These are phyloP conservation scores for Corylus avellana DNA, from an alignment of 306 rosid species.

Conservation along the genomic window DNA sequence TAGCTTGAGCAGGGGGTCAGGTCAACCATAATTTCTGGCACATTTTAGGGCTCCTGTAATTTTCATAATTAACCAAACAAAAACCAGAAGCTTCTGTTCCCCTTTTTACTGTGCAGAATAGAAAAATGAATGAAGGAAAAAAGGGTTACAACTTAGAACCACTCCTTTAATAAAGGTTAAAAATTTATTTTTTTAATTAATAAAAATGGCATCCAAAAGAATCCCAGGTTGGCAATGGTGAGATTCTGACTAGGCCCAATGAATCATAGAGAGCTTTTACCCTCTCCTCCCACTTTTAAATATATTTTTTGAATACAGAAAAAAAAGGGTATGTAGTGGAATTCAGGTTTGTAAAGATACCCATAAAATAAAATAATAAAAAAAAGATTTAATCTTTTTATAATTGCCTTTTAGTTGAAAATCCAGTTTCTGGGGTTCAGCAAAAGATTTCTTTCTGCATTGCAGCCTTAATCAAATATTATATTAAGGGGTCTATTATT, in stretches of 20 bases:
- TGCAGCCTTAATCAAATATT: constrained; percentile 39
- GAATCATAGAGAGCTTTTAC: constrained; percentile 61
- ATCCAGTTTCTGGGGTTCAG: constrained; percentile 57
- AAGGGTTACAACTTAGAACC: constrained; percentile 51
- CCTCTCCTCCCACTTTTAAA: constrained; percentile 55
- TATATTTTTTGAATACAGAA: constrained; percentile 33
- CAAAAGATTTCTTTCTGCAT: constrained; percentile 48
- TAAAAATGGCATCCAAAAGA: constrained; percentile 48
- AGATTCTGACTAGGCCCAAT: constrained; percentile 93
- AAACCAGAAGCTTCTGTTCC: constrained; percentile 48
- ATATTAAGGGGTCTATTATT: constrained; percentile 57
- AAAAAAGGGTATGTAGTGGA: constrained; percentile 63
- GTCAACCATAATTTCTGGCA: constrained; percentile 68
- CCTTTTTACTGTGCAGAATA: constrained; percentile 36
- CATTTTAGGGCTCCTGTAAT: constrained; percentile 42
- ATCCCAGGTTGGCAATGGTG: constrained; percentile 88
- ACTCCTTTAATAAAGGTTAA: constrained; percentile 20
- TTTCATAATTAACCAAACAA: constrained; percentile 53
- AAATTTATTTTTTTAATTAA: background rate
- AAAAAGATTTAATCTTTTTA: constrained; percentile 31
- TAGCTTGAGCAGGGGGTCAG: constrained; percentile 29
- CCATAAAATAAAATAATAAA: constrained; percentile 21
- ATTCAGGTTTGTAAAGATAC: constrained; percentile 81
- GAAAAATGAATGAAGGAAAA: constrained; percentile 14
- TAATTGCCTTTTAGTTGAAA: constrained; percentile 53